A percentile compares a stretch with the other conserved stretches of the same genome.
Evolutionary conservation across 345 rosid species (phyloP).

Genomic region (Durio zibethinus): DNA sequence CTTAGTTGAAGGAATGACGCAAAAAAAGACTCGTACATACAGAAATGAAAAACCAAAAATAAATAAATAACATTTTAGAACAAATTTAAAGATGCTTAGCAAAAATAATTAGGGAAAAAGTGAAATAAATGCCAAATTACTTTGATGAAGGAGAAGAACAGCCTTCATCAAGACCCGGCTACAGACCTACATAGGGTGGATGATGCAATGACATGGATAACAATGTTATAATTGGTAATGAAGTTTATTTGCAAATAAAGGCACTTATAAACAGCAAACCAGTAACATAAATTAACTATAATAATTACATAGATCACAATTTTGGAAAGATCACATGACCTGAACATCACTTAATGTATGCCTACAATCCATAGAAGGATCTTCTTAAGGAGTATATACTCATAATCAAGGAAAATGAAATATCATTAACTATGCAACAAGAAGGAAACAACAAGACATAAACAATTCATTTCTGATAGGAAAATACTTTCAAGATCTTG

Average conservation of each 20-base stretch:
- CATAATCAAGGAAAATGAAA: background rate
- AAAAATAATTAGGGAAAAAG: background rate
- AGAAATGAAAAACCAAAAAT: background rate
- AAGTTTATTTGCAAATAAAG: background rate
- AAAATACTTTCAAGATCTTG: slow-evolving; percentile 61
- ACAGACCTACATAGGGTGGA: background rate
- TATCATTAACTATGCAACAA: background rate
- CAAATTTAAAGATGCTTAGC: background rate
- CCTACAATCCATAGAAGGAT: background rate
- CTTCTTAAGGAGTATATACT: background rate
- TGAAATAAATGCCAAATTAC: background rate
- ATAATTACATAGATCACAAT: background rate
- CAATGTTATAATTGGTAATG: background rate
- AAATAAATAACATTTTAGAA: background rate
- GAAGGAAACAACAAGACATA: slow-evolving; percentile 5
- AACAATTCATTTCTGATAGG: background rate
- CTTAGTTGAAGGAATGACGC: background rate
- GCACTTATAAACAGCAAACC: background rate
- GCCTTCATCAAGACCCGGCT: background rate
- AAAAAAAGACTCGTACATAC: background rate
- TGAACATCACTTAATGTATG: background rate
- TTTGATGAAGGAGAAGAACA: background rate
- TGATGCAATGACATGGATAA: background rate
- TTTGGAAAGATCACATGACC: background rate
- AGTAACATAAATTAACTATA: background rate